Evolutionary conservation across 2,329 filamentous ascomycete species (phyloP).

Genomic region (Pseudogymnoascus sp.): DNA sequence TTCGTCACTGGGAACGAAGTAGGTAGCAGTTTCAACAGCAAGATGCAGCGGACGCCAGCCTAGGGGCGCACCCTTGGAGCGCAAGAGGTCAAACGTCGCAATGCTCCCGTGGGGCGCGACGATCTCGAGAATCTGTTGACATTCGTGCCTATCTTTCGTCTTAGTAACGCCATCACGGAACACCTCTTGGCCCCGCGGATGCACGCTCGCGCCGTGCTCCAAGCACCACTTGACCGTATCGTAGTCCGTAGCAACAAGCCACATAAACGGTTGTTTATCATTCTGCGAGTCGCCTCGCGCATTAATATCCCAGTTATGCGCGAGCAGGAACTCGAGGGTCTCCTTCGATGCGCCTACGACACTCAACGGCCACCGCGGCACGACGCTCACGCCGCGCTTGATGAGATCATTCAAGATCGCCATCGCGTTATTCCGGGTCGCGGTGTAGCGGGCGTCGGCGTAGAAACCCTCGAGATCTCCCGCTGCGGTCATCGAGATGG

Average conservation of each 20-base stretch:
- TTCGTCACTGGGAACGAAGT: not conserved
- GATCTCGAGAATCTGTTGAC: not conserved
- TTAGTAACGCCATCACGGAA: not conserved
- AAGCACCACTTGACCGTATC: constrained; percentile 14
- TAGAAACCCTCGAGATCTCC: not conserved
- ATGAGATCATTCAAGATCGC: constrained; percentile 11
- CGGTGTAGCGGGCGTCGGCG: no score
- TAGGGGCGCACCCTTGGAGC: constrained; percentile 13
- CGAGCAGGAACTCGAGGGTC: constrained; percentile 16
- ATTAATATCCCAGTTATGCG: constrained; percentile 16
- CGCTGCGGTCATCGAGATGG: not conserved
- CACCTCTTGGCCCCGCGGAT: constrained; percentile 3
- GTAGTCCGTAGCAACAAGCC: not conserved
- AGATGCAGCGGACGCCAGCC: constrained; percentile 14
- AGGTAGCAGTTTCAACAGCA: constrained; percentile 12
- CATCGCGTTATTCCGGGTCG: not conserved
- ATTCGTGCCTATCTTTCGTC: not conserved
- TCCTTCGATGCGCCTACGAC: not conserved
- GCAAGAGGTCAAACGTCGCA: constrained; percentile 15
- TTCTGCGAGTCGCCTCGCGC: not conserved
- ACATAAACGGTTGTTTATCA: constrained; percentile 13
- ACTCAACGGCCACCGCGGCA: not conserved
- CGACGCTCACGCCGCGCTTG: constrained; percentile 8
- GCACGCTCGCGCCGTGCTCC: constrained; percentile 12
- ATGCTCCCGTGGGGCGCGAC: constrained; percentile 6